phyloP scores from a whole-genome alignment of 495 filamentous ascomycete genomes.

The Aspergillus mulundensis region DNA sequence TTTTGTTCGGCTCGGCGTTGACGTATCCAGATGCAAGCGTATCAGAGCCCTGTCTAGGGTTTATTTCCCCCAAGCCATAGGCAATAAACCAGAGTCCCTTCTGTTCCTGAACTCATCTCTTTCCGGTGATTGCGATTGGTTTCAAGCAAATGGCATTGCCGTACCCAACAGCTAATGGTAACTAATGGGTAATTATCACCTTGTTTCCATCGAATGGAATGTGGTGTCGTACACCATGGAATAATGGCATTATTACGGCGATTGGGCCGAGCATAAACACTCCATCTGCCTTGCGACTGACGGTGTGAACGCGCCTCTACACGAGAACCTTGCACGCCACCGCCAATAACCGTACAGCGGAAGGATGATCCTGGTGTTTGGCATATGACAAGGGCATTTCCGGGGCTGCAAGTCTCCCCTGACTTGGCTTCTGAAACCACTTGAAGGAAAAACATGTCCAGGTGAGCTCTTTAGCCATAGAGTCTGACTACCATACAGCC shows the following conservation, averaged over 20 bases:
- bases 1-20: too few species aligned
- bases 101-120: neutral
- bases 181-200: neutral
- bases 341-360: neutral
- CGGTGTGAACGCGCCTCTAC: neutral
- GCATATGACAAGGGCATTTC: neutral
- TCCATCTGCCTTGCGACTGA: neutral
- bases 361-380: neutral
- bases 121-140: neutral
- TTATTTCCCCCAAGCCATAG: neutral
- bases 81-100: neutral
- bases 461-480: too few species aligned
- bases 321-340: neutral
- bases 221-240: neutral
- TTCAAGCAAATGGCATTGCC: neutral
- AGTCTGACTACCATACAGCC: too few species aligned
- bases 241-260: slow-evolving; percentile 3
- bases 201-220: neutral
- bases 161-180: neutral
- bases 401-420: neutral
- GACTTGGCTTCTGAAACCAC: neutral
- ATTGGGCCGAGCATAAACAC: neutral
- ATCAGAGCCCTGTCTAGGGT: neutral
- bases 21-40: too few species aligned
- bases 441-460: too few species aligned